Evolutionary conservation across 257 asterid genomes (phyloP), one percentile per base, ranked within the genome.

Genomic region (Lycium barbarum): DNA sequence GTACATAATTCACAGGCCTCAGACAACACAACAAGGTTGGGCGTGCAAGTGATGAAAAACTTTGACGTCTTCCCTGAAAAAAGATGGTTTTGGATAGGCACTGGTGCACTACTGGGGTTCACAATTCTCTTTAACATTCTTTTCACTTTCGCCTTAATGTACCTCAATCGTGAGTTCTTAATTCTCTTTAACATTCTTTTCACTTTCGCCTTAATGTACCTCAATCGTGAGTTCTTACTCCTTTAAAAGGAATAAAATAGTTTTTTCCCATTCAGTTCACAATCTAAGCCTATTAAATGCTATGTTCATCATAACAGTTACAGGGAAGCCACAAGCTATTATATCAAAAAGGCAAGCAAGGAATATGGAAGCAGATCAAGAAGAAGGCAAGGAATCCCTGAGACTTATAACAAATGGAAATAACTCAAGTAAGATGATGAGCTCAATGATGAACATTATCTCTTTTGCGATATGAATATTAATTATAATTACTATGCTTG

Each of bases 311-410:
- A 57, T 65, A 49, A 87, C 74, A 94, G 98, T 97, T 85, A 89
- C 88, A 4, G 98, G 97, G 68, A 93, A 91, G 88, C 97, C 97
- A 83, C 97, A 93, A 90, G 98, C 98, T 61, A 91, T 91, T 85
- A 92, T 94, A 86, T 92, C 99, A 13, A 90, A 96, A 84, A 96
- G 93, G 89, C 92, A 91, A 72, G 97, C 96, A 38, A 86, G 85
- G 83, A 96, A 92, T 84, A 91, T 92, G 92, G 94, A 92, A 80
- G 84, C 22, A 9, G 90, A 85, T 2, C 76, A 89, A 47, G 91
- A 87, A 80, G 96, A 88, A 58, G 80, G 86, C 26, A 83, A 87
- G 36, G 93, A 84, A 80, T 85, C 87, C n/a, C 89, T 95, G 15
- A 88, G 95, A 81, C 87, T 90, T 15, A 76, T 74, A 84, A 86